Conservation (phyloP, 768 basidiomycete species). For the Lactarius sp. region DNA sequence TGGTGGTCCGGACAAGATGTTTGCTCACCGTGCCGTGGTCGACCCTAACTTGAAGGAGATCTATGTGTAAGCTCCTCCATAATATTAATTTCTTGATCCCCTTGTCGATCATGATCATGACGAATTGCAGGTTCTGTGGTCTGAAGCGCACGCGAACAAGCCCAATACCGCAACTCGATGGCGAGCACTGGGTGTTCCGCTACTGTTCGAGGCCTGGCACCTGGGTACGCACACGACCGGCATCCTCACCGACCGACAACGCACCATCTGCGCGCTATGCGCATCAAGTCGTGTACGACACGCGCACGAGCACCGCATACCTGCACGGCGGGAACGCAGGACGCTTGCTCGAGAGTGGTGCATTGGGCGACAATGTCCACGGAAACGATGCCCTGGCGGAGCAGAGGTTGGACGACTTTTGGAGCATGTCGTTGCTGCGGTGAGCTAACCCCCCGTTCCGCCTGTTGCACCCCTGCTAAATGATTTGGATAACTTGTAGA, state of each 20-base stretch:
- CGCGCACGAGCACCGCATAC: slow-evolving; percentile 49
- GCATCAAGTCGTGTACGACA: slow-evolving; percentile 73
- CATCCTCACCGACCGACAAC: background rate
- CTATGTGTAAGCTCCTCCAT: slow-evolving; percentile 52
- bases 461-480: background rate
- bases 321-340: slow-evolving; percentile 79
- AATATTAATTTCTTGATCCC: background rate
- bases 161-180: slow-evolving; percentile 40
- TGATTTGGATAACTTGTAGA: slow-evolving; percentile 34
- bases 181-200: slow-evolving; percentile 64
- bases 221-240: slow-evolving; percentile 42
- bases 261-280: slow-evolving; percentile 63
- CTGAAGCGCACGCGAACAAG: slow-evolving; percentile 42
- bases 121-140: slow-evolving; percentile 52
- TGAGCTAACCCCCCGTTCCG: slow-evolving; percentile 30
- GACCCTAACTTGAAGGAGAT: slow-evolving; percentile 60
- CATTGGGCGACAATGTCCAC: slow-evolving; percentile 20
- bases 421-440: slow-evolving; percentile 68
- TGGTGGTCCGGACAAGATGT: slow-evolving; percentile 68
- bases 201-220: slow-evolving; percentile 55
- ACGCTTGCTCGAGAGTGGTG: slow-evolving; percentile 27
- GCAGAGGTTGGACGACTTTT: slow-evolving; percentile 65
- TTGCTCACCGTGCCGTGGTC: slow-evolving; percentile 69
- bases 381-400: slow-evolving; percentile 22
- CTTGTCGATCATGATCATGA: background rate